Evolutionary conservation across 306 rosid genomes (phyloP).

Genomic region (Medicago arabica): DNA sequence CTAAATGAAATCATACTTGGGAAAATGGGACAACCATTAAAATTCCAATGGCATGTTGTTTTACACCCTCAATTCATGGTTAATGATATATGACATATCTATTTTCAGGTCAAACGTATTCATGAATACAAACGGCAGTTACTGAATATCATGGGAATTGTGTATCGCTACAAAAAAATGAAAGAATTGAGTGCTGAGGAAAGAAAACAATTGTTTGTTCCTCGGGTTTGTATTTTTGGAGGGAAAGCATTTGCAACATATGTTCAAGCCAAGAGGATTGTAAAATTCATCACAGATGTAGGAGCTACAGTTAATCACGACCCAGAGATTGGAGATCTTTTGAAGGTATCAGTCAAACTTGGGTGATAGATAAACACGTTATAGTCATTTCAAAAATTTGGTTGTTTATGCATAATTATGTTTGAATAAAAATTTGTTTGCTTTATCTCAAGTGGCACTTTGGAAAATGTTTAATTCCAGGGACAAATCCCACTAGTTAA

Average conservation of each 20-base stretch:
- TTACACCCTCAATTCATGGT: constrained; percentile 24
- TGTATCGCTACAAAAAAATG: constrained; percentile 92
- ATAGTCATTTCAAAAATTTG: constrained; percentile 3
- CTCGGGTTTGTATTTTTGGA: constrained; percentile 94
- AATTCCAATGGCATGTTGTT: constrained; percentile 14
- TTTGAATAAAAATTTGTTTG: no score
- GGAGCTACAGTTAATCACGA: constrained; percentile 78
- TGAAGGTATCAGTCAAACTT: constrained; percentile 66
- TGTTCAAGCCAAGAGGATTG: constrained; percentile 96
- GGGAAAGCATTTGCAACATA: constrained; percentile 97
- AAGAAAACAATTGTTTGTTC: constrained; percentile 71
- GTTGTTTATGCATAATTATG: neutral
- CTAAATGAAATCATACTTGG: neutral
- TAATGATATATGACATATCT: constrained; percentile 6
- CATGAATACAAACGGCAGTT: constrained; percentile 96
- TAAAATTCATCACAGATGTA: constrained; percentile 92
- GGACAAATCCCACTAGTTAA: no score
- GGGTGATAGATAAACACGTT: constrained; percentile 9
- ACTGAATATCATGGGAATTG: constrained; percentile 85
- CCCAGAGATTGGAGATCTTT: constrained; percentile 86
- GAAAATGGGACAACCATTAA: neutral
- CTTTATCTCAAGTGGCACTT: no score
- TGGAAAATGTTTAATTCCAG: no score
- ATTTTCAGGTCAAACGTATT: constrained; percentile 93
- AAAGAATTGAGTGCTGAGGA: constrained; percentile 78